Evolutionary conservation across 2,329 filamentous ascomycete genomes (phyloP), one percentile per base, ranked within the genome.

Genomic region (Coniochaeta hoffmannii): DNA sequence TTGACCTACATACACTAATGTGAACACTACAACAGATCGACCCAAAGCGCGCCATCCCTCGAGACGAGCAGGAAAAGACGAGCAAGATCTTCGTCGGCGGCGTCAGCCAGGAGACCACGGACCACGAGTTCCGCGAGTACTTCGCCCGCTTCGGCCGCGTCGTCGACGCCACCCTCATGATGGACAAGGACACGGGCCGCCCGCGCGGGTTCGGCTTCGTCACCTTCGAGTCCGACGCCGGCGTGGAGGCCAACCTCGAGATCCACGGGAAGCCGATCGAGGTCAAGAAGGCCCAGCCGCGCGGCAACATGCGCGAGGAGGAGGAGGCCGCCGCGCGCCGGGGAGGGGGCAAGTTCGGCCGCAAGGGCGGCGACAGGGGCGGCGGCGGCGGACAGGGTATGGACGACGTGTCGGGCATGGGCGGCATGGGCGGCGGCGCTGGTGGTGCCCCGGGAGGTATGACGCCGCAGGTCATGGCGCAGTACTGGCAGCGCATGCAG

Each of bases 21-120:
- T 3, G 1, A n/a, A n/a, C 8, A 19, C 0, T 56, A 11, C 26
- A 35, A 59, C 57, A 97, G 94, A 99, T 99, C 68, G 94, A 99
- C 65, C 94, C 94, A 2, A 99, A 99, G 74, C 87, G 94, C 55
- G 94, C 94, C 32, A 99, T 99, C 65, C 94, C 94, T 15, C 86
- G 94, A 61, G 94, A 99, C 66, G 94, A 99, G 72, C 94, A 99
- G 71, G 94, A 99, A 69, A 92, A 95, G 69, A 99, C 94, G 0
- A 94, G 89, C 73, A 99, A 99, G 74, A 99, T 99, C 63, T 99
- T 99, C 64, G 94, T 99, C 22, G 94, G 94, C 31, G 94, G 94
- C 66, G 94, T 99, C 56, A 96, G 90, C 71, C 94, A 97, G 73
- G 94, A 99, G 66, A 94, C 93, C 0, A 97, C 90, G 1, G 94